Percentiles rank a stretch among this genome's conserved stretches.
Evolutionary conservation across 192 early-diverging fungal species (phyloP).

Genomic region (Umbelopsis sp.): DNA sequence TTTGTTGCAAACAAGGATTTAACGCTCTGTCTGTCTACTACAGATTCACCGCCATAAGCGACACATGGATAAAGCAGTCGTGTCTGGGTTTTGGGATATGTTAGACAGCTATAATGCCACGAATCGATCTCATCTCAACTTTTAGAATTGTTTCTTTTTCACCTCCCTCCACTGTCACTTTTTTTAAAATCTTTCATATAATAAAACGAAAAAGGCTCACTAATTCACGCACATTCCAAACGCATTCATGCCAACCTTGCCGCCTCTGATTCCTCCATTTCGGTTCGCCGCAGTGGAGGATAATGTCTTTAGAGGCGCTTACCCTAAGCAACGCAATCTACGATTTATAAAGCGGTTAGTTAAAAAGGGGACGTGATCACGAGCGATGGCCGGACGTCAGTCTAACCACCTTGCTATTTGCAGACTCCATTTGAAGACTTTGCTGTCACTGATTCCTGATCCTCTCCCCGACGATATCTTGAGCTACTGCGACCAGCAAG

Average conservation of each 20-base stretch:
- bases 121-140: slow-evolving; percentile 48
- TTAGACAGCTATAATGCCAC: slow-evolving; percentile 54
- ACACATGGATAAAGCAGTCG: slow-evolving; percentile 57
- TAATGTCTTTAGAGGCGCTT: slow-evolving; percentile 84
- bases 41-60: slow-evolving; percentile 60
- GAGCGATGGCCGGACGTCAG: neutral
- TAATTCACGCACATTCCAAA: neutral
- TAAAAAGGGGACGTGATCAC: neutral
- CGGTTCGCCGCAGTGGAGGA: slow-evolving; percentile 86
- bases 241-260: slow-evolving; percentile 25
- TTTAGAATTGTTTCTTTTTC: slow-evolving; percentile 28
- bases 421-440: slow-evolving; percentile 74
- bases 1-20: too few species aligned
- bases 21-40: neutral
- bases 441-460: slow-evolving; percentile 85
- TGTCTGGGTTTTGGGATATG: slow-evolving; percentile 60
- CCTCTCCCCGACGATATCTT: slow-evolving; percentile 60
- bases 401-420: neutral
- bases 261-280: slow-evolving; percentile 76
- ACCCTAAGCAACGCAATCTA: slow-evolving; percentile 85
- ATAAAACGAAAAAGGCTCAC: neutral
- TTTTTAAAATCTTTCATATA: neutral
- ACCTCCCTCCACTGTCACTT: neutral
- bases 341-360: slow-evolving; percentile 77
- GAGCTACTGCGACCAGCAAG: slow-evolving; percentile 64